These are phyloP conservation scores for Trametes sanguinea DNA, from an alignment of 768 basidiomycete genomes.

Conservation along the genomic window DNA sequence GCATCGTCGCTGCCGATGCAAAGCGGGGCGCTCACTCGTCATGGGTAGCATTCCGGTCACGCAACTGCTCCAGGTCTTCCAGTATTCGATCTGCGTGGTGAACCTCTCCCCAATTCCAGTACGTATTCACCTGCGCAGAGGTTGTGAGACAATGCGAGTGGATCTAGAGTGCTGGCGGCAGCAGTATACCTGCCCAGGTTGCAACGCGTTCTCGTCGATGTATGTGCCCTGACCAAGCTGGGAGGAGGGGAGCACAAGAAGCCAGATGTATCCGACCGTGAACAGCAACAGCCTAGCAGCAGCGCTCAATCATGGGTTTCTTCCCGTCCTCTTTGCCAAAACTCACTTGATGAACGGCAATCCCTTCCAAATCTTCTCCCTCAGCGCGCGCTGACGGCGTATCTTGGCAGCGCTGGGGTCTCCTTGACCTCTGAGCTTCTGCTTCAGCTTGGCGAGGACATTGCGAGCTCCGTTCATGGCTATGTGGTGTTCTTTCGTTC, in stretches of 20 bases:
- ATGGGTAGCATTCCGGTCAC: conserved; percentile 64
- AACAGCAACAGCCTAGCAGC: conserved; percentile 56
- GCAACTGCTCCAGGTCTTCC: conserved; percentile 62
- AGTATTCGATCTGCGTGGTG: conserved; percentile 84
- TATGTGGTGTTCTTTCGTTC: no score
- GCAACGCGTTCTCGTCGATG: conserved; percentile 95
- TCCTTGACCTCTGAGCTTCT: conserved; percentile 11
- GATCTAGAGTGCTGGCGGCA: background rate
- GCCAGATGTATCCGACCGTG: conserved; percentile 75
- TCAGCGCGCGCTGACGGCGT: conserved; percentile 45
- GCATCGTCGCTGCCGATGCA: background rate
- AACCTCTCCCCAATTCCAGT: conserved; percentile 92
- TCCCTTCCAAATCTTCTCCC: conserved; percentile 36
- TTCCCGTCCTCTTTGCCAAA: background rate
- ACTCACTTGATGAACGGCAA: conserved; percentile 34
- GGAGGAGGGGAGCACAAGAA: conserved; percentile 71
- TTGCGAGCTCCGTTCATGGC: background rate
- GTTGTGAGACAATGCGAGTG: background rate
- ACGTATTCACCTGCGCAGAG: conserved; percentile 72
- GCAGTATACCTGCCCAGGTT: conserved; percentile 77
- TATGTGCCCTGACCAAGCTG: conserved; percentile 69
- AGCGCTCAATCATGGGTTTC: background rate
- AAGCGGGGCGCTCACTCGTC: conserved; percentile 56
- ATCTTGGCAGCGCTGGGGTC: conserved; percentile 41
- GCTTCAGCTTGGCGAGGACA: conserved; percentile 2